These are phyloP conservation scores for Alternaria postmessia DNA, from an alignment of 2,329 filamentous ascomycete species.

Conservation along the genomic window DNA sequence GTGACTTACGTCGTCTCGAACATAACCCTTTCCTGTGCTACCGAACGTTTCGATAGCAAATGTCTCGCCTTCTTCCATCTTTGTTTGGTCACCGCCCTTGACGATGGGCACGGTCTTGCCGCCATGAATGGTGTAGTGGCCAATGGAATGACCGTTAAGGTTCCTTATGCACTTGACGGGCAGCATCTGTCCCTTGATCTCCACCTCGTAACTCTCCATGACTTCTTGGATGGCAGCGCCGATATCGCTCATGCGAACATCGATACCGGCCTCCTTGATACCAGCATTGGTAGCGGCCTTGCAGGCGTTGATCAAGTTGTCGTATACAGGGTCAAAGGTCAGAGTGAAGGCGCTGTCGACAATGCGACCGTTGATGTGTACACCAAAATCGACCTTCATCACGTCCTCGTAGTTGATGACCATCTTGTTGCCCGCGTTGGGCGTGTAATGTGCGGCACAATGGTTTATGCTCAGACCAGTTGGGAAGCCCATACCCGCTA, in stretches of 20 bases:
- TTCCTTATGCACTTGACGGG: slow-evolving; percentile 87
- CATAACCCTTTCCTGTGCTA: slow-evolving; percentile 88
- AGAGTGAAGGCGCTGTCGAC: slow-evolving; percentile 77
- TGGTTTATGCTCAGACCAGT: slow-evolving; percentile 85
- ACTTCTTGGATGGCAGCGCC: slow-evolving; percentile 85
- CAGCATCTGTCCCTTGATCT: slow-evolving; percentile 79
- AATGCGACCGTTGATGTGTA: slow-evolving; percentile 74
- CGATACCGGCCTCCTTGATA: slow-evolving; percentile 87
- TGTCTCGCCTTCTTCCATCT: slow-evolving; percentile 97
- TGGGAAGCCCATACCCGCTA: slow-evolving; percentile 86
- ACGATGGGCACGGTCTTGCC: slow-evolving; percentile 94
- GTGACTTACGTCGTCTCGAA: slow-evolving; percentile 75
- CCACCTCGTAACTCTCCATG: slow-evolving; percentile 92
- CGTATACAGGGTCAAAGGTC: slow-evolving; percentile 72
- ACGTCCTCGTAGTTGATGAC: slow-evolving; percentile 71
- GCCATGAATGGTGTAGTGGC: slow-evolving; percentile 89
- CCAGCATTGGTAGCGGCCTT: slow-evolving; percentile 77
- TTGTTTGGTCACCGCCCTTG: slow-evolving; percentile 84
- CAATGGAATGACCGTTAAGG: slow-evolving; percentile 88
- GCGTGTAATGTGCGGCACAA: slow-evolving; percentile 85
- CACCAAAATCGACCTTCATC: slow-evolving; percentile 77
- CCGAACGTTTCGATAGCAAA: slow-evolving; percentile 98
- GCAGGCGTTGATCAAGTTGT: slow-evolving; percentile 71
- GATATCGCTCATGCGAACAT: slow-evolving; percentile 86
- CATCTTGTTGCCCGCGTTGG: slow-evolving; percentile 85